phyloP scores from a whole-genome alignment of 2,329 filamentous ascomycete genomes.

The Aspergillus pseudotamarii region DNA sequence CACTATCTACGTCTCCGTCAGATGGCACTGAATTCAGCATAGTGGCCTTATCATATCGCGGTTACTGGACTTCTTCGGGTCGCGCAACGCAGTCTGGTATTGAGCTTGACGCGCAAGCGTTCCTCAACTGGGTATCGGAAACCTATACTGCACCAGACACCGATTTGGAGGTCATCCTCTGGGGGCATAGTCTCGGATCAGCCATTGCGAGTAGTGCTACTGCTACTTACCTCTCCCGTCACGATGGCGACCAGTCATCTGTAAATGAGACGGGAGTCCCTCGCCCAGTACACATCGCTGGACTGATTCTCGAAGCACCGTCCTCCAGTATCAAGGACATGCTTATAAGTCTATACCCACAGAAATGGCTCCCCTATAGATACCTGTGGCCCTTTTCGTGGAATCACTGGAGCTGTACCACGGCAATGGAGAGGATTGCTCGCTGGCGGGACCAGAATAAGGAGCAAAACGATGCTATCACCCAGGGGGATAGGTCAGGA shows the following conservation, averaged over 20 bases:
- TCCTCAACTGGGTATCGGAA: constrained; percentile 62
- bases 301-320: constrained; percentile 73
- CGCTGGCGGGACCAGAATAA: constrained; percentile 18
- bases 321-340: constrained; percentile 72
- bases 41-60: constrained; percentile 62
- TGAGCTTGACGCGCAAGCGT: constrained; percentile 67
- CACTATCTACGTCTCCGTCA: neutral
- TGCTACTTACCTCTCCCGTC: constrained; percentile 41
- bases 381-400: constrained; percentile 74
- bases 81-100: constrained; percentile 71
- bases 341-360: constrained; percentile 72
- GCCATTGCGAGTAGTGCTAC: constrained; percentile 69
- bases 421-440: constrained; percentile 45
- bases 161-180: constrained; percentile 58
- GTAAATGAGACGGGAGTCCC: too few species aligned
- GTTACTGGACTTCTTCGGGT: constrained; percentile 78
- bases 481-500: neutral
- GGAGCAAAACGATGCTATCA: neutral
- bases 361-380: constrained; percentile 77
- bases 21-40: constrained; percentile 38
- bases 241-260: neutral
- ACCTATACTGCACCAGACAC: constrained; percentile 31
- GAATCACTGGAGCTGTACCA: constrained; percentile 57
- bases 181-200: constrained; percentile 77
- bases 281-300: constrained; percentile 31